These are phyloP conservation scores for Penicillium roqueforti DNA, from an alignment of 495 filamentous ascomycete species.

Conservation along the genomic window DNA sequence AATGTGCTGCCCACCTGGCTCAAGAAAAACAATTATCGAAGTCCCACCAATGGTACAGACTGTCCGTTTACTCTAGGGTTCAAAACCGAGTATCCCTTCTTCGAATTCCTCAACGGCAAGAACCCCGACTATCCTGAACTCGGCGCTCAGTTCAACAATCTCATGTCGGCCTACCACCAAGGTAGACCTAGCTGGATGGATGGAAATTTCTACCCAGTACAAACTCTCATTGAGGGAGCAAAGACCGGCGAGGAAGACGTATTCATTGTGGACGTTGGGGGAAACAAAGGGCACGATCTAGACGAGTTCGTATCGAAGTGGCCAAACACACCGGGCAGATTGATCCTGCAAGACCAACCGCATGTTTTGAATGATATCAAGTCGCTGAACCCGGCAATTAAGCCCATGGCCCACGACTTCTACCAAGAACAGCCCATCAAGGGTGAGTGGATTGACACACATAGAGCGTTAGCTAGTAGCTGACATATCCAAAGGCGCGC, in stretches of 20 bases:
- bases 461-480: constrained; percentile 3
- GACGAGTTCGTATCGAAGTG: constrained; percentile 30
- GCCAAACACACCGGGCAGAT: constrained; percentile 25
- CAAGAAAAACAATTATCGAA: constrained; percentile 20
- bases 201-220: constrained; percentile 41
- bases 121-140: constrained; percentile 14
- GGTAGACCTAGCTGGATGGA: constrained; percentile 44
- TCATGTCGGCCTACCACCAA: constrained; percentile 44
- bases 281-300: constrained; percentile 31
- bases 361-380: constrained; percentile 13
- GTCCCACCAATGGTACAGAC: constrained; percentile 23
- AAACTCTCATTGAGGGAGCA: constrained; percentile 27
- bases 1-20: constrained; percentile 20
- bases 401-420: constrained; percentile 45
- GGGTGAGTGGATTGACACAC: constrained; percentile 42
- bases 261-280: constrained; percentile 36
- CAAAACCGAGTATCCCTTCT: neutral
- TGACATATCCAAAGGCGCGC: constrained; percentile 27
- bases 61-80: constrained; percentile 22
- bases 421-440: constrained; percentile 43
- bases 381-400: constrained; percentile 25
- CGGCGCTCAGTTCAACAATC: constrained; percentile 37
- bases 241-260: constrained; percentile 12
- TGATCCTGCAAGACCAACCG: constrained; percentile 36
- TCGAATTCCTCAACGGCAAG: constrained; percentile 13